These are phyloP conservation scores for Fusarium compactum DNA, from an alignment of 2,329 filamentous ascomycete species.

Conservation along the genomic window DNA sequence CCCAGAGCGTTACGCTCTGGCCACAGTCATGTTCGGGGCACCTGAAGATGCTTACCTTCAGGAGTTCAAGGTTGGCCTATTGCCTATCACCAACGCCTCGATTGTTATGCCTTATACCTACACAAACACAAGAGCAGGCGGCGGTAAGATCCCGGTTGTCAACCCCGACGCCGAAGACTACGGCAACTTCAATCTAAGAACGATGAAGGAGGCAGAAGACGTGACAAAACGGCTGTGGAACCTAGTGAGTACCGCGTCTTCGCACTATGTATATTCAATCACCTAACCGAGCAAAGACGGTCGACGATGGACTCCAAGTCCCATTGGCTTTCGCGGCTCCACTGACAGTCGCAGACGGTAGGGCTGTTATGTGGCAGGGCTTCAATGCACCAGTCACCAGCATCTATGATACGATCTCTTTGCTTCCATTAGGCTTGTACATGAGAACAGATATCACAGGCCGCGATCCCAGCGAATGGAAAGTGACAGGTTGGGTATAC, in stretches of 20 bases:
- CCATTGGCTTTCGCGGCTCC: background rate
- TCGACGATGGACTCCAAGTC: conserved; percentile 8
- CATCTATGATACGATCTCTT: conserved; percentile 9
- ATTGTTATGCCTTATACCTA: background rate
- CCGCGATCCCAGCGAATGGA: background rate
- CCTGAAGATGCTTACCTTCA: background rate
- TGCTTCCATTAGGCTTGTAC: background rate
- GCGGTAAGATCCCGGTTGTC: conserved; percentile 1
- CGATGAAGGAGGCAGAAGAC: conserved; percentile 8
- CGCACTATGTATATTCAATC: accelerated
- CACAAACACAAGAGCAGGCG: background rate
- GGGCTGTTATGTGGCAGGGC: conserved; percentile 11
- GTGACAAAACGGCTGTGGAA: conserved; percentile 5
- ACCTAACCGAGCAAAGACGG: background rate
- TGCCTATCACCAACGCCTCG: background rate
- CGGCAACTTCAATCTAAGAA: background rate
- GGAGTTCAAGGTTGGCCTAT: background rate
- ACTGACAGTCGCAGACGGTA: background rate
- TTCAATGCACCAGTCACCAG: conserved; percentile 8
- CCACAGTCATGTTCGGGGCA: background rate
- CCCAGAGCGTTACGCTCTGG: background rate
- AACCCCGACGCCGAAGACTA: conserved; percentile 7
- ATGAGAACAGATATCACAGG: conserved; percentile 4
- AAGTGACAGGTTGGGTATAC: conserved; percentile 8
- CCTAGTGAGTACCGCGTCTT: background rate